These are phyloP conservation scores for Biscutella laevigata DNA, from an alignment of 441 rosid genomes.

Conservation along the genomic window DNA sequence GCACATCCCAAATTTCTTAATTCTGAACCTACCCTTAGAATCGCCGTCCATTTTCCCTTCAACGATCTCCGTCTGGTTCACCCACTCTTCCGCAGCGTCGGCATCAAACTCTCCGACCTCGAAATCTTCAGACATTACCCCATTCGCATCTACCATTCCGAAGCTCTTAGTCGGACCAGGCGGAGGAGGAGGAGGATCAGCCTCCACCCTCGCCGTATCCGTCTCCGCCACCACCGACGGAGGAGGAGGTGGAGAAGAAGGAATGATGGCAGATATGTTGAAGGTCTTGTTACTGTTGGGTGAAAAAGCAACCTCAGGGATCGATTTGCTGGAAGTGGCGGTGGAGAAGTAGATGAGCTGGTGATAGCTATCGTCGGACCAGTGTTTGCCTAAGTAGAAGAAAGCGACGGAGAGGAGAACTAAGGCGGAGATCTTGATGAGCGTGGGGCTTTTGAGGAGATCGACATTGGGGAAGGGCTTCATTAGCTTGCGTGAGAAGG, in stretches of 20 bases:
- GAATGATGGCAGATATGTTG: constrained; percentile 36
- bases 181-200: constrained; percentile 30
- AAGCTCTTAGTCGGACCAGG: constrained; percentile 32
- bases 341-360: constrained; percentile 66
- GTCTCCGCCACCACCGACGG: constrained; percentile 20
- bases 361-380: constrained; percentile 52
- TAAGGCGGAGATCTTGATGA: constrained; percentile 48
- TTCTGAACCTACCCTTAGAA: constrained; percentile 21
- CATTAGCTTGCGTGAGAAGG: constrained; percentile 35
- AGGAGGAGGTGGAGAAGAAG: constrained; percentile 15
- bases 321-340: constrained; percentile 24
- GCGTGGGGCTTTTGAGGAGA: constrained; percentile 36
- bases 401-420: constrained; percentile 46
- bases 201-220: not conserved
- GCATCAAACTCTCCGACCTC: constrained; percentile 76
- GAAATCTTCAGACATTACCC: constrained; percentile 73
- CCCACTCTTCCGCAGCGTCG: constrained; percentile 53
- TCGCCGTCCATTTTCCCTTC: constrained; percentile 15
- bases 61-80: constrained; percentile 37
- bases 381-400: constrained; percentile 83
- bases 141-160: constrained; percentile 77
- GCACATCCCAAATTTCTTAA: constrained; percentile 51
- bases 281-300: constrained; percentile 47
- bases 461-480: constrained; percentile 38
- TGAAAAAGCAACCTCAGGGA: constrained; percentile 40